Conservation (phyloP, 306 rosid species). For the Rosa lucieae region DNA sequence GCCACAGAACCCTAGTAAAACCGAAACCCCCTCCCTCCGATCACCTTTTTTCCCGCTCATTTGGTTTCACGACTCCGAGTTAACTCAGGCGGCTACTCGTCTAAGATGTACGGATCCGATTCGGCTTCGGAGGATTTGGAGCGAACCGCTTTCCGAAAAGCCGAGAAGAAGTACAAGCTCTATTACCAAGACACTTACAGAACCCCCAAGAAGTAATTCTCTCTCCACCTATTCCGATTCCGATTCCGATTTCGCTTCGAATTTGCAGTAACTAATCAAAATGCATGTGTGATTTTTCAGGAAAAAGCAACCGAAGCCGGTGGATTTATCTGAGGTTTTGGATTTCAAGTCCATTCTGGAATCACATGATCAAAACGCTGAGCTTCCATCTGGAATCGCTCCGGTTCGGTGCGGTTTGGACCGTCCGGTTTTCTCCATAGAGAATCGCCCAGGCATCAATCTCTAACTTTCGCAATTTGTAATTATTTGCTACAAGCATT, state of each 20-base stretch:
- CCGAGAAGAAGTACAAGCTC: conserved; percentile 95
- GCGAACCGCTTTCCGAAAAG: conserved; percentile 82
- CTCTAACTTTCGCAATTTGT: not conserved
- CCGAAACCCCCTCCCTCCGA: not conserved
- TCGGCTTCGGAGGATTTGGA: conserved; percentile 51
- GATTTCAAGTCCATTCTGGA: conserved; percentile 69
- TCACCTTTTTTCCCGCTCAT: not conserved
- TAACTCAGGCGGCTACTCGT: not conserved
- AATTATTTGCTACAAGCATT: not conserved
- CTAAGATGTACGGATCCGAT: conserved; percentile 68
- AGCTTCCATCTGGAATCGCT: conserved; percentile 51
- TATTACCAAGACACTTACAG: conserved; percentile 65
- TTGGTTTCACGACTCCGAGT: not conserved
- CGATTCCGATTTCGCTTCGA: not conserved
- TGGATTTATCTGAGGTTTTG: conserved; percentile 75
- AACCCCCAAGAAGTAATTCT: conserved; percentile 53
- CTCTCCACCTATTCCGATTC: not conserved
- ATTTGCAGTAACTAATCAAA: not conserved
- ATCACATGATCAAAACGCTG: conserved; percentile 38
- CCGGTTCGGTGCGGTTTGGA: conserved; percentile 35
- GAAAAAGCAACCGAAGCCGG: conserved; percentile 64
- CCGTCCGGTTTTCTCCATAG: conserved; percentile 62
- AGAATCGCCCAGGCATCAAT: conserved; percentile 63
- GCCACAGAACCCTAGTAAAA: conserved; percentile 2
- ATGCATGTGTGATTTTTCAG: conserved; percentile 31